These are phyloP conservation scores for Leccinum pellstonianum DNA, from an alignment of 768 basidiomycete species.

Conservation along the genomic window DNA sequence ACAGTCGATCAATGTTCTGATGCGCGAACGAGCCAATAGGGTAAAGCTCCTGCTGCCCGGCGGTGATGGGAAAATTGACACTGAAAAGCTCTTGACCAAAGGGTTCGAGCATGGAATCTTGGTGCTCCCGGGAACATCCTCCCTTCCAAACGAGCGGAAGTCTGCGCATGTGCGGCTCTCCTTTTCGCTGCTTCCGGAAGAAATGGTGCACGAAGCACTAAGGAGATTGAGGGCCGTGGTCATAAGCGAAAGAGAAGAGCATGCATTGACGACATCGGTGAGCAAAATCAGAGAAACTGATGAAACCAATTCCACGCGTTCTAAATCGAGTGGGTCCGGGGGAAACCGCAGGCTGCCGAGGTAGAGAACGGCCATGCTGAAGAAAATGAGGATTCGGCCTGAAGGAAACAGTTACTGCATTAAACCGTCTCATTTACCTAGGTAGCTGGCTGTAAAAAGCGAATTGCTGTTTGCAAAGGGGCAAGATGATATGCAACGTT, in stretches of 20 bases:
- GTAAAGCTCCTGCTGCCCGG: conserved; percentile 53
- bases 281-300: too few relatives aligned
- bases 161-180: conserved; percentile 71
- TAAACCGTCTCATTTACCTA: too few relatives aligned
- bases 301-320: too few relatives aligned
- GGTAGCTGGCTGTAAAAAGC: too few relatives aligned
- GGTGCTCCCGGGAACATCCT: conserved; percentile 74
- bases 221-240: conserved; percentile 46
- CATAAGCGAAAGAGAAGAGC: conserved; percentile 16
- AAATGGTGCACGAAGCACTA: conserved; percentile 68
- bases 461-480: too few relatives aligned
- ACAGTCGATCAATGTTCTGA: too few relatives aligned
- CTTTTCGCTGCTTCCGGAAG: conserved; percentile 58
- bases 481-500: too few relatives aligned
- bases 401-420: too few relatives aligned
- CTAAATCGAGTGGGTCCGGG: too few relatives aligned
- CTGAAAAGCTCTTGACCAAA: conserved; percentile 59
- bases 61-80: conserved; percentile 48
- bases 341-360: too few relatives aligned
- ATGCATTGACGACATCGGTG: neutral
- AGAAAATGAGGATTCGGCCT: too few relatives aligned
- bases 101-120: conserved; percentile 79
- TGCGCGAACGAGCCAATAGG: conserved; percentile 27
- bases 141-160: conserved; percentile 63
- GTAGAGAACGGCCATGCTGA: too few relatives aligned